Evolutionary conservation across 2,329 filamentous ascomycete species (phyloP).

Genomic region (Calonectria henricotiae): DNA sequence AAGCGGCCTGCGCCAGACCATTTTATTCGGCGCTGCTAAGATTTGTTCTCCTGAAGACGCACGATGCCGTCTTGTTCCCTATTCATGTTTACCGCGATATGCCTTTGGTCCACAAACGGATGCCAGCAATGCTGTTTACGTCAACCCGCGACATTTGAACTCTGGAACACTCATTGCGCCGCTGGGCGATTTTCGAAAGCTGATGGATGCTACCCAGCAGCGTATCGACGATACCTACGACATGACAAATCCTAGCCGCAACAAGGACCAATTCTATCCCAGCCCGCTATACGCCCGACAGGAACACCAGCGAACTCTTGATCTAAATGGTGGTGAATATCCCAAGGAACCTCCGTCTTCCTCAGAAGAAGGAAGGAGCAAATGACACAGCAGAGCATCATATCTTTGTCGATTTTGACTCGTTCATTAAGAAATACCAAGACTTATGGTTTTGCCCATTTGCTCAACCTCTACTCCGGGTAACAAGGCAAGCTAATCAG

Average conservation of each 20-base stretch:
- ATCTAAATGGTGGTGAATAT: conserved; percentile 39
- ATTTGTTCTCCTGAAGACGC: conserved; percentile 41
- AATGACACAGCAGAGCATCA: conserved; percentile 44
- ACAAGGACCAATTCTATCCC: conserved; percentile 49
- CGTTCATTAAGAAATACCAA: conserved; percentile 45
- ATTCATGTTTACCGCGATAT: conserved; percentile 39
- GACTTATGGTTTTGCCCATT: conserved; percentile 46
- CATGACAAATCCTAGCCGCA: conserved; percentile 31
- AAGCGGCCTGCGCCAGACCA: conserved; percentile 41
- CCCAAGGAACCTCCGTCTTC: conserved; percentile 35
- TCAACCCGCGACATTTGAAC: conserved; percentile 44
- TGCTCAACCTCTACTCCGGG: conserved; percentile 34
- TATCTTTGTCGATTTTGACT: conserved; percentile 43
- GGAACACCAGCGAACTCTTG: conserved; percentile 44
- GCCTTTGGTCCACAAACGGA: conserved; percentile 42
- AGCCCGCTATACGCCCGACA: conserved; percentile 46
- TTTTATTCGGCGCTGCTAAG: conserved; percentile 49
- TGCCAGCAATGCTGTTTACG: conserved; percentile 33
- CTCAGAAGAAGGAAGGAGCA: conserved; percentile 33
- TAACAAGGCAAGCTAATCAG: conserved; percentile 17
- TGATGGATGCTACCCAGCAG: conserved; percentile 42
- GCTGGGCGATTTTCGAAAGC: conserved; percentile 42
- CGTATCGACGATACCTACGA: conserved; percentile 33
- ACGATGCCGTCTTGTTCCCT: conserved; percentile 45
- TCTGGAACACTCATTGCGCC: conserved; percentile 49